Base-by-base conservation (phyloP, 495 filamentous ascomycete species). In the Daldinia childiae region DNA sequence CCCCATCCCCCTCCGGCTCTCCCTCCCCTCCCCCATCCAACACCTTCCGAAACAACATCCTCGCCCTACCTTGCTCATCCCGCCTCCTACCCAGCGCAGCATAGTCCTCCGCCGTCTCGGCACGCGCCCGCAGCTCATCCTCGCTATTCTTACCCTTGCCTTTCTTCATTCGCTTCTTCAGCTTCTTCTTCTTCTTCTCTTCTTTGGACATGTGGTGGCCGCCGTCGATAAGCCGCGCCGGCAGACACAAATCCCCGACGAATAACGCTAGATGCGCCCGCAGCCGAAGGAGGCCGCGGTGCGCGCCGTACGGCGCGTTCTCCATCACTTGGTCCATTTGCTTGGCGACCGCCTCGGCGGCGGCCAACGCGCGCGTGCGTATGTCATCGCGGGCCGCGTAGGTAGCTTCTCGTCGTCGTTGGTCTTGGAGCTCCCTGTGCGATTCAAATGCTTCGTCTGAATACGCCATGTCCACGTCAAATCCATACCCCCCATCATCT, bases 221-320 rank as follows among this genome's bases (percentile, higher is more conserved):
- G 6, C 34, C 48, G n/a, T 55, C 64, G 15, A 64, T 26, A 24
- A 77, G 61, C 15, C 73, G 73, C 39, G 73, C 66, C 2, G 80
- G 75, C 58, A 83, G 55, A 14, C 52, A 63, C 58, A 95, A 75
- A 69, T 94, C 91, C 2, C 79, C 87, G 24, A 92, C 81, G 85
- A 90, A 94, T 29, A 92, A 77, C 9, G 83, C 87, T 7, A 92
- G 79, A 86, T 91, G 92, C 8, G 82, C 91, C 48, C 90, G 79
- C 9, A 94, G 78, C 60, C 87, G 78, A 36, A 91, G 80, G 57
- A 95, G 75, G 55, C 83, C 82, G 9, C 81, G 64, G 48, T 86
- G 85, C 50, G 87, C 84, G 1, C 86, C 87, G 73, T 88, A 93
- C 1, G 92, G 91, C 32, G 86, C 83, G 26, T 87, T 88, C 36